Conservation (phyloP, 176 grass and related monocot genomes). For the Typha latifolia region DNA sequence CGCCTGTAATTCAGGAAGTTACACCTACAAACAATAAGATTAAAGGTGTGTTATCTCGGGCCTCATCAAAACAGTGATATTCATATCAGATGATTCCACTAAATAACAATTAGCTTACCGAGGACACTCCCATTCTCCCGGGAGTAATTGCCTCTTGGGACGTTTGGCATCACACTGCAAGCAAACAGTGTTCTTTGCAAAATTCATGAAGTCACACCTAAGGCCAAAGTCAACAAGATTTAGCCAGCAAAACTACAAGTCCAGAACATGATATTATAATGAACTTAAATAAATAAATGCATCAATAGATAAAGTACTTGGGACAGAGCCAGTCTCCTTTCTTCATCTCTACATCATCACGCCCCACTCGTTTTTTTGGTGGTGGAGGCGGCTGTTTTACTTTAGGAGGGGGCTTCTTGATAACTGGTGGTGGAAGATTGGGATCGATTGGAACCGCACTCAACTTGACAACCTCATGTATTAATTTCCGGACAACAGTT, state of each 20-base stretch:
- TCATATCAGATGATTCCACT: not conserved
- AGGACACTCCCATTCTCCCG: slow-evolving; percentile 96
- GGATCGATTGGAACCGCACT: slow-evolving; percentile 81
- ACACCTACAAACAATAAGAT: slow-evolving; percentile 50
- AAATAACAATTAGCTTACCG: slow-evolving; percentile 34
- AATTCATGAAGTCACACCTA: slow-evolving; percentile 99
- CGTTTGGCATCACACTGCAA: slow-evolving; percentile 90
- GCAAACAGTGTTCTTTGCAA: slow-evolving; percentile 80
- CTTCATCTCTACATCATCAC: slow-evolving; percentile 97
- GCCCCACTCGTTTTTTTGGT: slow-evolving; percentile 83
- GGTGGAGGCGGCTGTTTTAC: slow-evolving; percentile 78
- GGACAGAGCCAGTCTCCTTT: slow-evolving; percentile 99
- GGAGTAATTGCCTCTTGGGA: slow-evolving; percentile 82
- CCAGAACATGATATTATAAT: slow-evolving; percentile 21
- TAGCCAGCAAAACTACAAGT: slow-evolving; percentile 10
- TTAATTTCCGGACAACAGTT: slow-evolving; percentile 62
- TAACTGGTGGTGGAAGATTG: slow-evolving; percentile 61
- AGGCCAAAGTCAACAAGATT: slow-evolving; percentile 22
- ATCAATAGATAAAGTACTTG: slow-evolving; percentile 48
- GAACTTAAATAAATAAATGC: slow-evolving; percentile 15
- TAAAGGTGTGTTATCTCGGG: not conserved
- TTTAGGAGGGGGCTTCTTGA: slow-evolving; percentile 68
- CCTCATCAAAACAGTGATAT: not conserved
- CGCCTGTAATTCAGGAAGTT: slow-evolving; percentile 96
- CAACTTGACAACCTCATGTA: slow-evolving; percentile 72